Evolutionary conservation across 352 stramenopile species (phyloP), one percentile per base, ranked within the genome.

Genomic region (Globisporangium solare): DNA sequence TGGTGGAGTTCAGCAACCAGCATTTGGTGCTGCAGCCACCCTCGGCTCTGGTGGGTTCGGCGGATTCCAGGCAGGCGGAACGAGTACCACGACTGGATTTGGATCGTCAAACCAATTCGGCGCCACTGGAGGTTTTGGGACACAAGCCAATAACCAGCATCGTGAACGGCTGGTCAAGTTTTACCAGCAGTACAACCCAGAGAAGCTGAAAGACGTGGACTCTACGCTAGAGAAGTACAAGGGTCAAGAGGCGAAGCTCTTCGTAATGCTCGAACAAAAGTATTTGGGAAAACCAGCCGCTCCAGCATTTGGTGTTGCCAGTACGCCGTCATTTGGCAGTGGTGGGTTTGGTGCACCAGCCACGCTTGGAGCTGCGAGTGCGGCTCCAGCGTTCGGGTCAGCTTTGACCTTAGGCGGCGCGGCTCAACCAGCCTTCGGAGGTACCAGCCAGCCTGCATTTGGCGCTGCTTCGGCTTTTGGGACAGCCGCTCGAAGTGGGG

Each of bases 231-330:
- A 76, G 54, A 89, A 89, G 61, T 91, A 91, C 62, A 82, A 81
- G 61, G 81, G 81, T 11, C 70, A 83, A 4, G 81, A 91, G 64
- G 68, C 74, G 32, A 74, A 70, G 46, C 59, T 91, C 14, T 91
- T 91, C 61, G 61, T 65, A 13, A 88, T 88, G 77, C 67, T 91
- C 12, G 79, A 91, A 56, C 76, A 87, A 43, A 91, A 91, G 63
- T 91, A 91, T 47, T 10, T 88, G 11, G 74, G 79, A 35, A 54
- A 58, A 18, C 41, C 39, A 22, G 41, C 64, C 40, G 40, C 40
- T 47, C 43, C 39, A n/a, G 70, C 65, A n/a, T 86, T 86, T 60
- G 66, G 72, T 7, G 71, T 67, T 15, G 68, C 64, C 11, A 73
- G 61, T 47, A 70, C 64, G 4, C 58, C 66, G 11, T 47, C 68